phyloP scores from a whole-genome alignment of 2,329 filamentous ascomycete species.

The Trichoderma brevicompactum region DNA sequence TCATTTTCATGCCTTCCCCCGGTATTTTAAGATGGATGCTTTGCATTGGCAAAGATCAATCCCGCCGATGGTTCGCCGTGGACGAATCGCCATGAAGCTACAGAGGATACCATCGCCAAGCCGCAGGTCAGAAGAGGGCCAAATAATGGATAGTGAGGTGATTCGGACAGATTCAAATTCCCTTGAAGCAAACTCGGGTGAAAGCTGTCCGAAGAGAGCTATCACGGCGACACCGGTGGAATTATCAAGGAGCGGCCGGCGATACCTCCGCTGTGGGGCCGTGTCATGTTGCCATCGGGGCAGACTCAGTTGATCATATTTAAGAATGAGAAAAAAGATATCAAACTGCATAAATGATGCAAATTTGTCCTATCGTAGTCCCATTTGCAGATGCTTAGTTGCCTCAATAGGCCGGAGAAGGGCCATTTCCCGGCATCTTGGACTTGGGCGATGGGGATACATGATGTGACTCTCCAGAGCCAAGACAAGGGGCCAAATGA shows the following conservation, averaged over 20 bases:
- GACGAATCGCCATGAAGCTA: slow-evolving; percentile 1
- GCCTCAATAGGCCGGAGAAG: background rate
- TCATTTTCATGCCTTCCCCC: background rate
- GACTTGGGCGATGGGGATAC: background rate
- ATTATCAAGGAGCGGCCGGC: background rate
- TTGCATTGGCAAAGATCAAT: background rate
- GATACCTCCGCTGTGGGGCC: slow-evolving; percentile 4
- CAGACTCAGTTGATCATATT: background rate
- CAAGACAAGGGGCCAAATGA: too few species aligned
- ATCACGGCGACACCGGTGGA: background rate
- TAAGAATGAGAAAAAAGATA: background rate
- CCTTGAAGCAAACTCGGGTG: background rate
- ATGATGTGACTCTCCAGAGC: background rate
- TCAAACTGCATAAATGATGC: background rate
- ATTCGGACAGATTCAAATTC: background rate
- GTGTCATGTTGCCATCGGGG: background rate
- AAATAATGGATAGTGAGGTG: background rate
- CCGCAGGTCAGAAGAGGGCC: background rate
- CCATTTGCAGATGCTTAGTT: background rate
- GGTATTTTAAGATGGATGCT: background rate
- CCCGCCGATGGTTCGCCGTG: background rate
- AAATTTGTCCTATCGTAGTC: too few species aligned
- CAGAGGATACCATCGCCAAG: background rate
- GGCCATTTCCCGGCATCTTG: background rate
- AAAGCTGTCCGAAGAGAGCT: background rate